Base-by-base conservation (phyloP, 1,284 basidiomycete genomes). In the Cerrena zonata region DNA sequence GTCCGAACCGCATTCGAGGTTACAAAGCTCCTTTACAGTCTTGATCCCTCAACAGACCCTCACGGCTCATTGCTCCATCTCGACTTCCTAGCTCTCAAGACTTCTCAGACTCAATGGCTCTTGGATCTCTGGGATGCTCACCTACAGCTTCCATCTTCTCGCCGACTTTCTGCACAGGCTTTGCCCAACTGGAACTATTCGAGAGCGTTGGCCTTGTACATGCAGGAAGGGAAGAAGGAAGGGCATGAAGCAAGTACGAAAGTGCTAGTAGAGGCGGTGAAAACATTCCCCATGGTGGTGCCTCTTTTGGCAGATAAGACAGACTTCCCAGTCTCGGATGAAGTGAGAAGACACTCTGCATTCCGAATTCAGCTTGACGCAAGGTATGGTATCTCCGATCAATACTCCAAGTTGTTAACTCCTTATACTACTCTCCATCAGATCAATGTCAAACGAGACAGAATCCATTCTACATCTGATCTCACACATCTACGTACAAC, bases 1-100 rank as follows among this genome's bases (percentile, higher is more conserved):
- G 81, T 86, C 52, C 79, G 90, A 7, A 93, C 94, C 0, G 83
- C 91, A 0, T 94, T 94, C 65, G 91, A 94, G 66, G 93, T 92
- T 61, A 83, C 89, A 2, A 80, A 87, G 36, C 76, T 96, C 0
- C 72, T 96, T 42, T 85, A 88, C 54, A 78, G 84, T 0, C 75
- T 95, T 0, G 90, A 94, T 61, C 90, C 92, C 0, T 78, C 82
- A 69, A 78, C 75, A 13, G 92, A 96, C 62, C 93, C 92, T 0
- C 91, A 94, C 59, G 91, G 91, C 2, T 79, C 85, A 1, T 70
- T 86, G 2, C 70, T 92, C n/a, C 89, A 91, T 69, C 75, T 93
- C 4, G 93, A 96, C 59, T 89, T 84, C 63, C 73, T 96, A 10
- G 83, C 89, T 0, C 72, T 91, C 56, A 94, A 92, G 65, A 75